Conservation (phyloP, 106 monocot genomes). For the Agapanthus africanus region DNA sequence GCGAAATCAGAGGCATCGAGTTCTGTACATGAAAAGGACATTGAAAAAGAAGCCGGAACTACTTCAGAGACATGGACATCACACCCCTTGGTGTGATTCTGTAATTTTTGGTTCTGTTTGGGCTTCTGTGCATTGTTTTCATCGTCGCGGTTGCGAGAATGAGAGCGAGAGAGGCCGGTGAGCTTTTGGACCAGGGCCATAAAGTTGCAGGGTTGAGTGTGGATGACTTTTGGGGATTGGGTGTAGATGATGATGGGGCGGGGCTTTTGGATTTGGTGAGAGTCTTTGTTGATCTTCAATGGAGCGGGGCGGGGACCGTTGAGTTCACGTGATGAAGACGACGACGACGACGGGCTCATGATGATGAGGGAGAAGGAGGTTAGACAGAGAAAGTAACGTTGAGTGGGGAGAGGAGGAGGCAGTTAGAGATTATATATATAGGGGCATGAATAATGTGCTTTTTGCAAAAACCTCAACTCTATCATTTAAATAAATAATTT, state of each 20-base stretch:
- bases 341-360: conserved; percentile 7
- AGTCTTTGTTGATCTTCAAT: conserved; percentile 33
- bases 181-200: conserved; percentile 63
- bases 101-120: neutral
- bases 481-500: too few relatives aligned
- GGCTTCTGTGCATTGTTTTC: neutral
- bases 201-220: conserved; percentile 39
- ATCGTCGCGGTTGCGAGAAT: neutral
- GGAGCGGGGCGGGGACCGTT: neutral
- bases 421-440: too few relatives aligned
- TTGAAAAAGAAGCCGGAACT: neutral
- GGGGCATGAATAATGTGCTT: too few relatives aligned
- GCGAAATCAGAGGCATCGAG: too few relatives aligned
- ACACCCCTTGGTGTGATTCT: too few relatives aligned
- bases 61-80: neutral
- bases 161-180: conserved; percentile 31
- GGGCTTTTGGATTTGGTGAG: conserved; percentile 40
- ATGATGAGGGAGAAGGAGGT: neutral
- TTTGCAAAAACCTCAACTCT: too few relatives aligned
- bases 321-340: neutral
- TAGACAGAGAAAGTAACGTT: too few relatives aligned
- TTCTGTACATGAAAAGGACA: too few relatives aligned
- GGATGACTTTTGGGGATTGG: conserved; percentile 51
- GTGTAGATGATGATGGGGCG: conserved; percentile 54
- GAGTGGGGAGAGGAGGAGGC: neutral